Conservation (phyloP, 257 asterid species). For the Solanum clarkiae region DNA sequence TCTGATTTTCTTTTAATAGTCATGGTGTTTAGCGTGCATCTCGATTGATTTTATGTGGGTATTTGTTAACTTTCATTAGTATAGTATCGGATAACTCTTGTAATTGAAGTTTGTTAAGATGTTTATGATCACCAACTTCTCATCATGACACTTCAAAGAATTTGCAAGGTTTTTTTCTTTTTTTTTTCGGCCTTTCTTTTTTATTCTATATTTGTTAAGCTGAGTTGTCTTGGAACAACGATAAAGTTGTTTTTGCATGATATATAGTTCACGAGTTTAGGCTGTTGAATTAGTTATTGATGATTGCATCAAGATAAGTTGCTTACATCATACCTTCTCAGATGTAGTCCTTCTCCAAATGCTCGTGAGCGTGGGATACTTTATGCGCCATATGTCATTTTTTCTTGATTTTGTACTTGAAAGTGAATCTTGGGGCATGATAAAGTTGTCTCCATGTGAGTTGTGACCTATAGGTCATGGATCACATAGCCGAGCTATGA, state of each 20-base stretch:
- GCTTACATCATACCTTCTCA: background rate
- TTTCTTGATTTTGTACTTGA: background rate
- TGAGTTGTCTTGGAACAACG: background rate
- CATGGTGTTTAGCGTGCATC: fast-evolving
- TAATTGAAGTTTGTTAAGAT: background rate
- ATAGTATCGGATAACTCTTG: background rate
- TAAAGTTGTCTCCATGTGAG: background rate
- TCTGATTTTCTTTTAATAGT: background rate
- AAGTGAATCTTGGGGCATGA: background rate
- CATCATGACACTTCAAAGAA: background rate
- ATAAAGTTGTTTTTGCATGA: background rate
- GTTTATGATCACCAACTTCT: background rate
- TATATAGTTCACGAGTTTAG: background rate
- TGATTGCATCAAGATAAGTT: background rate
- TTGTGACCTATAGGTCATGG: background rate
- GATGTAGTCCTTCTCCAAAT: background rate
- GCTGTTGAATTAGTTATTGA: fast-evolving
- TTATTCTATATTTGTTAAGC: background rate
- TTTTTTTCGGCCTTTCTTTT: background rate
- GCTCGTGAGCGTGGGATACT: background rate
- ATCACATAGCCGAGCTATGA: fast-evolving
- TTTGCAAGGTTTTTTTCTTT: background rate
- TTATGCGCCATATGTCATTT: fast-evolving
- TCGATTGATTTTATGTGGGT: background rate
- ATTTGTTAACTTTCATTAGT: fast-evolving